Percentiles rank a stretch among this genome's conserved stretches.
Conservation (phyloP, 495 filamentous ascomycete species). For the Aspergillus olivimuriae region DNA sequence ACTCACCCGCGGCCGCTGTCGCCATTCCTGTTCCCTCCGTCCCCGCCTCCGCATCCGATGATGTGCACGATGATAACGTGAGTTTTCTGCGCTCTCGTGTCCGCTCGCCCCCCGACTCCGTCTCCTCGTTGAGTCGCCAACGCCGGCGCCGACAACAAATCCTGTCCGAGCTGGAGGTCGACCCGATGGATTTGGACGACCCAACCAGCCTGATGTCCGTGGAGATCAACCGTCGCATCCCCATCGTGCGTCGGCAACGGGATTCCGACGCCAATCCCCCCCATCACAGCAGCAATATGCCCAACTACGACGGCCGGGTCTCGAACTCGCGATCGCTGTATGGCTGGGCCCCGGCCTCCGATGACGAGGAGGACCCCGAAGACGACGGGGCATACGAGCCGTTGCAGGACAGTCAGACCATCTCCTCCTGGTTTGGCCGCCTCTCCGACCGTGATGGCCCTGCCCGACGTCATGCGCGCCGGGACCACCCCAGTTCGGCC, state of each 20-base stretch:
- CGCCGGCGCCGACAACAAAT: constrained; percentile 32
- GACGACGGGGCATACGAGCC: constrained; percentile 27
- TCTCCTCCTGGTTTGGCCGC: constrained; percentile 24
- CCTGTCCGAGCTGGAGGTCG: constrained; percentile 23
- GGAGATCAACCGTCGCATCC: constrained; percentile 40
- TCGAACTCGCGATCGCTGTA: constrained; percentile 46
- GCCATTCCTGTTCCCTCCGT: constrained; percentile 38
- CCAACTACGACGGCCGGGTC: constrained; percentile 44
- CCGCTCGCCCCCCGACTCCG: constrained; percentile 25
- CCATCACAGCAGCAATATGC: constrained; percentile 13
- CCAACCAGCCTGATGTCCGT: constrained; percentile 25
- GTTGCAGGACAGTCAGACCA: constrained; percentile 19
- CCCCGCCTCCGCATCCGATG: constrained; percentile 44
- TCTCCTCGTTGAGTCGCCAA: constrained; percentile 30
- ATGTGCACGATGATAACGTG: constrained; percentile 53
- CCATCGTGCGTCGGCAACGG: constrained; percentile 31
- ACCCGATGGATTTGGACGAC: constrained; percentile 41
- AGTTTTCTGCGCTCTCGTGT: constrained; percentile 48
- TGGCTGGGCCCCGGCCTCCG: constrained; percentile 55
- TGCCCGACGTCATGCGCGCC: constrained; percentile 22
- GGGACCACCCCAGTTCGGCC: constrained; percentile 15
- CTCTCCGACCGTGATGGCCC: constrained; percentile 23
- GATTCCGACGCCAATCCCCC: constrained; percentile 12
- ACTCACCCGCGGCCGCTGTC: constrained; percentile 19
- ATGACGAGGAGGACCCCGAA: constrained; percentile 42